These are phyloP conservation scores for Zygosaccharomyces sapae DNA, from an alignment of 1,139 yeast species.

Conservation along the genomic window DNA sequence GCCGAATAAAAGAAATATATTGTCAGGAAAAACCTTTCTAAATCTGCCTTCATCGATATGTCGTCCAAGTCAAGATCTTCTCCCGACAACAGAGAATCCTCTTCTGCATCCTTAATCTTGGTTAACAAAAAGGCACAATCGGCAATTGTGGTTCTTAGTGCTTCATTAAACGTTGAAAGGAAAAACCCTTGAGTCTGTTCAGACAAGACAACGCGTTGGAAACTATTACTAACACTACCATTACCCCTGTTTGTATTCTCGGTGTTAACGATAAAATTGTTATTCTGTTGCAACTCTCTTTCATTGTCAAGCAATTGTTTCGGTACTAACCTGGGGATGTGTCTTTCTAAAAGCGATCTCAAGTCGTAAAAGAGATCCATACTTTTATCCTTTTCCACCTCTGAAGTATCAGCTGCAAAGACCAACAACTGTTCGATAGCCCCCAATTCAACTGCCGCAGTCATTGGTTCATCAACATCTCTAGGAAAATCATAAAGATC, in stretches of 20 bases:
- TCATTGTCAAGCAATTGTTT: slow-evolving; percentile 44
- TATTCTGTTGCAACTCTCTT: slow-evolving; percentile 28
- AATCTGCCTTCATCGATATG: slow-evolving; percentile 68
- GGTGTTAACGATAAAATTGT: slow-evolving; percentile 8
- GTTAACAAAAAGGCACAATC: slow-evolving; percentile 77
- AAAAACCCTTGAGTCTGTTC: slow-evolving; percentile 26
- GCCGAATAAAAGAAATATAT: slow-evolving; percentile 65
- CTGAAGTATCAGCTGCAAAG: slow-evolving; percentile 62
- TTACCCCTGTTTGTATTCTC: slow-evolving; percentile 1
- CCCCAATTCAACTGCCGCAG: slow-evolving; percentile 55
- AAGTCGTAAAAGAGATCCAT: slow-evolving; percentile 57
- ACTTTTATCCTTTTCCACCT: slow-evolving; percentile 36
- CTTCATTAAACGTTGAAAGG: slow-evolving; percentile 43
- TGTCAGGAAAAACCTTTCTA: slow-evolving; percentile 81
- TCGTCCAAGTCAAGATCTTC: slow-evolving; percentile 46
- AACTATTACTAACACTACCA: slow-evolving; percentile 4
- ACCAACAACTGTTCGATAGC: slow-evolving; percentile 77
- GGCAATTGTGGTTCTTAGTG: slow-evolving; percentile 59
- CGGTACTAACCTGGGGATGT: slow-evolving; percentile 54
- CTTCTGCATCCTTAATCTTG: slow-evolving; percentile 79
- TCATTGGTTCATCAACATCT: slow-evolving; percentile 50
- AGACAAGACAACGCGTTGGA: slow-evolving; percentile 21
- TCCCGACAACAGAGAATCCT: slow-evolving; percentile 65
- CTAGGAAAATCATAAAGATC: slow-evolving; percentile 43
- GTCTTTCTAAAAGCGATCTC: slow-evolving; percentile 62